Conservation (phyloP, 2,329 filamentous ascomycete species). For the Sporothrix curviconia region DNA sequence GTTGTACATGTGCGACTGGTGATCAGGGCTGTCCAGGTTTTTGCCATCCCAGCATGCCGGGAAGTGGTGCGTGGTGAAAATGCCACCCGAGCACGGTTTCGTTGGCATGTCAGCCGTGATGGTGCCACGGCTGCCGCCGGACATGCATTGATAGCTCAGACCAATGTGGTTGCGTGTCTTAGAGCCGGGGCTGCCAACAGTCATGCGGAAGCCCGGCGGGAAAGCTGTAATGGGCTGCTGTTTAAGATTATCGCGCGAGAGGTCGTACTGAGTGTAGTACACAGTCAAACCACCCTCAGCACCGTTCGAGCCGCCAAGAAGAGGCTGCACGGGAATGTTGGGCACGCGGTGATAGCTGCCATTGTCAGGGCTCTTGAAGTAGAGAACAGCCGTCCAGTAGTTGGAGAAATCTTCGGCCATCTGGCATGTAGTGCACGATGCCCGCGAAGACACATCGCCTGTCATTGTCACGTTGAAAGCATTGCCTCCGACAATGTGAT, state of each 20-base stretch:
- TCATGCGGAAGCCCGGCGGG: constrained; percentile 23
- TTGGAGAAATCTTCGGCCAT: constrained; percentile 27
- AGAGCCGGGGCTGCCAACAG: constrained; percentile 17
- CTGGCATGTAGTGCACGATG: constrained; percentile 25
- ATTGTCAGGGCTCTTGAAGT: constrained; percentile 25
- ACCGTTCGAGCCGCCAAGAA: constrained; percentile 23
- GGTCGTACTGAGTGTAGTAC: constrained; percentile 25
- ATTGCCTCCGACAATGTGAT: constrained; percentile 24
- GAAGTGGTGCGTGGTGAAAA: constrained; percentile 22
- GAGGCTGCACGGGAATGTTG: constrained; percentile 20
- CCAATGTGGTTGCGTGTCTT: constrained; percentile 13
- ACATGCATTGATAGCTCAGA: constrained; percentile 21
- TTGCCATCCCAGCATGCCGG: constrained; percentile 47
- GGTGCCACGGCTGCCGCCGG: constrained; percentile 13
- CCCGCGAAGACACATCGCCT: constrained; percentile 21
- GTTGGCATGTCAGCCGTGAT: constrained; percentile 17
- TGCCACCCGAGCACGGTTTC: constrained; percentile 17
- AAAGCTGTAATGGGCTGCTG: constrained; percentile 23
- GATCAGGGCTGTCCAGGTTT: constrained; percentile 41
- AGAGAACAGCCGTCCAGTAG: constrained; percentile 25
- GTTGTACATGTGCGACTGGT: constrained; percentile 28
- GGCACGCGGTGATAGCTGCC: constrained; percentile 24
- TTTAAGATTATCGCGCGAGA: constrained; percentile 22
- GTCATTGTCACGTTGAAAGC: constrained; percentile 24
- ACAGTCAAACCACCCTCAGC: constrained; percentile 23